Evolutionary conservation across 2,329 filamentous ascomycete genomes (phyloP), one percentile per base, ranked within the genome.

Genomic region (Claviceps sorghi): DNA sequence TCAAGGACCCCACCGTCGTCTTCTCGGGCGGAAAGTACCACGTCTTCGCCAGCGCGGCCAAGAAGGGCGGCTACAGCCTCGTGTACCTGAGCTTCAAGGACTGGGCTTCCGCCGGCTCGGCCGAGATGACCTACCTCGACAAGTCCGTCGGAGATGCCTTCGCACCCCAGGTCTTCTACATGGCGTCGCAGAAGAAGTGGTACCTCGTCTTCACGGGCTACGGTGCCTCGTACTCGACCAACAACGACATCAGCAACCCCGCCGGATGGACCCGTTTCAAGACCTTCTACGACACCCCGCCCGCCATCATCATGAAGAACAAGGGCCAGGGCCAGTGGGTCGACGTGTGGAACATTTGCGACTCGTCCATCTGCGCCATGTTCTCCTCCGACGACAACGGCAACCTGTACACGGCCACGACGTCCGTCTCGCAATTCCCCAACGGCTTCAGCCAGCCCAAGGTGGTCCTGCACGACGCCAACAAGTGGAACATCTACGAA

Each of bases 301-400:
- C 50, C 4, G 11, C 26, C 34, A 8, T 1, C 17, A 1, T 17
- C 67, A 73, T 22, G 74, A 83, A 70, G 0, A 70, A 60, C 52
- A 75, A 74, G 9, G 61, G 64, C 63, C 80, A 75, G 0, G 78
- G 78, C 0, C 61, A 69, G 11, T 51, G 50, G 50, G 83, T 85
- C 55, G 80, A 84, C 63, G 79, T 82, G 65, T 78, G 79, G 0
- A 57, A 84, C 52, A 84, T 84, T 56, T 79, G 77, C 42, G 82
- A 84, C 62, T 65, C 65, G 60, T 64, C 61, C 7, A 75, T 76
- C 65, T 83, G 83, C 78, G 83, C 83, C 58, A 68, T 85, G 4
- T 85, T 84, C 74, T 84, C 84, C 58, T 72, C 73, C 0, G 82
- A 79, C 8, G 82, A 85, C 65, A 82, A 84, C 56, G 82, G 82